phyloP scores from a whole-genome alignment of 345 rosid genomes.

The Eucalyptus curtisii region DNA sequence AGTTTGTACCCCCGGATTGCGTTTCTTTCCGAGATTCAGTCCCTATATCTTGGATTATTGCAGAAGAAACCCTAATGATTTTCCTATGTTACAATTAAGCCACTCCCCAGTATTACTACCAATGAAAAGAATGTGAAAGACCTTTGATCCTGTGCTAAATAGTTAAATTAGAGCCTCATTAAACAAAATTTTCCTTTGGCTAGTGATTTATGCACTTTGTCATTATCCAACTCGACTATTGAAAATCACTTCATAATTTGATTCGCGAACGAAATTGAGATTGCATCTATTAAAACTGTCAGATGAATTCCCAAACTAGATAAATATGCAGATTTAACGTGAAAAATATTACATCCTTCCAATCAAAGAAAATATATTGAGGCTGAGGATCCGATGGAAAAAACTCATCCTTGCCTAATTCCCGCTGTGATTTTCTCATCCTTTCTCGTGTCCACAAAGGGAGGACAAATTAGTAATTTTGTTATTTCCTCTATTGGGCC shows the following conservation, averaged over 20 bases:
- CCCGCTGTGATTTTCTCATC: not conserved
- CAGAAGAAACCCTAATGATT: not conserved
- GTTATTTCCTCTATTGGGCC: not conserved
- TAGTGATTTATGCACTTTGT: not conserved
- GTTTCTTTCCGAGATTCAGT: not conserved
- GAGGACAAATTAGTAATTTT: not conserved
- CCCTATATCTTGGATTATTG: not conserved
- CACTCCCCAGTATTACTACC: not conserved
- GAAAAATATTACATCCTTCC: not conserved
- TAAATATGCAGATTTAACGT: not conserved
- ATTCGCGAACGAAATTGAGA: not conserved
- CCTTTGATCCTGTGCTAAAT: not conserved
- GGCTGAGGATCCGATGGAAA: not conserved
- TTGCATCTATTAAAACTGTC: not conserved
- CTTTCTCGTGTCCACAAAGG: accelerated
- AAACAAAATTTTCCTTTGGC: not conserved
- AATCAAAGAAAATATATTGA: not conserved
- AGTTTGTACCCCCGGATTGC: not conserved
- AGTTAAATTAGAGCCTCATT: not conserved
- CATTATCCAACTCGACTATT: accelerated
- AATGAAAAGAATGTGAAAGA: not conserved
- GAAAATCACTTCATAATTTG: not conserved
- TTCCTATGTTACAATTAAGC: not conserved
- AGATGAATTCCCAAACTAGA: not conserved
- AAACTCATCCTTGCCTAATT: not conserved